Percentiles rank a stretch among this genome's conserved stretches.
phyloP scores from a whole-genome alignment of 73 alveolate species.

The Uronychia setigera region DNA sequence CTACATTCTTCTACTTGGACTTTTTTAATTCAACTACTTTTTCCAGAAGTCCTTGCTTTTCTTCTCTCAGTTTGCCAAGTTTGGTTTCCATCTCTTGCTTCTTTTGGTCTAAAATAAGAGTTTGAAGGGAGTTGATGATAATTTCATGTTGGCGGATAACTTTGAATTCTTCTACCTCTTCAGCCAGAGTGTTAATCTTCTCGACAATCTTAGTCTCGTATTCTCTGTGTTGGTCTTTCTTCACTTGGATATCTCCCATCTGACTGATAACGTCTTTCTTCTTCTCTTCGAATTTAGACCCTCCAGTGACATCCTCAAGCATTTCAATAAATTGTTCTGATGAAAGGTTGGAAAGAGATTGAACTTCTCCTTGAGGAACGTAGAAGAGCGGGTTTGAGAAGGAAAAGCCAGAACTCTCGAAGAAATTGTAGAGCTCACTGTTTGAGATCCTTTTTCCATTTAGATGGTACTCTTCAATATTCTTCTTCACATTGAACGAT shows the following conservation, averaged over 20 bases:
- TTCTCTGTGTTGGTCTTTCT: conserved; percentile 5
- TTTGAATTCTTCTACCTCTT: background rate
- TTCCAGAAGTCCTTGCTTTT: background rate
- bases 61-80: background rate
- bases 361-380: conserved; percentile 77
- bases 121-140: background rate
- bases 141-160: background rate
- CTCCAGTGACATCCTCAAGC: conserved; percentile 78
- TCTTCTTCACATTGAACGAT: conserved; percentile 38
- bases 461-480: conserved; percentile 72
- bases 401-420: conserved; percentile 81
- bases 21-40: background rate
- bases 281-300: conserved; percentile 76
- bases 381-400: conserved; percentile 72
- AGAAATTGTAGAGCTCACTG: conserved; percentile 72
- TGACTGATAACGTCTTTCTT: conserved; percentile 72
- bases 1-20: background rate
- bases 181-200: conserved; percentile 17
- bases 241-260: conserved; percentile 67
- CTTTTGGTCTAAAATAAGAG: background rate
- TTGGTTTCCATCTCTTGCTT: background rate
- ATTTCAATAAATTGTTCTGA: conserved; percentile 71
- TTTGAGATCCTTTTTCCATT: conserved; percentile 72
- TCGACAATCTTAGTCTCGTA: conserved; percentile 1
- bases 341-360: conserved; percentile 63